Evolutionary conservation across 1,284 basidiomycete species (phyloP), one percentile per base, ranked within the genome.

Genomic region (Tilletia walkeri): DNA sequence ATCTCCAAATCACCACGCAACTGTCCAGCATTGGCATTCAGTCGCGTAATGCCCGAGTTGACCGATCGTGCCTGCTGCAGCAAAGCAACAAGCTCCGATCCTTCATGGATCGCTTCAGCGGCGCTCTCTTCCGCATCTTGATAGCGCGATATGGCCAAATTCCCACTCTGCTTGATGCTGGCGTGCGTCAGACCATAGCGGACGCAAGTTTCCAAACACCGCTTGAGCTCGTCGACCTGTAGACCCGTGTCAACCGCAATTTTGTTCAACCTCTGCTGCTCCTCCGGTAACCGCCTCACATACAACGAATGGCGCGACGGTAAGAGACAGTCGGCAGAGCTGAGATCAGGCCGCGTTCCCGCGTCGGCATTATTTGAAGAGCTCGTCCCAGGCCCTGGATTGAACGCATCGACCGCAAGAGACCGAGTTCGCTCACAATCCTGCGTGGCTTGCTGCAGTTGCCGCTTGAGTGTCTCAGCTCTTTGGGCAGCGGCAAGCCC

Each of bases 281-380:
- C 59, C 12, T 63, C 38, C 16, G 59, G 59, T 36, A 63, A 41
- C 18, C 59, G 30, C 36, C 59, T 34, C 36, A 38, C 38, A 38
- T 63, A 63, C 7, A 63, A 14, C 7, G 59, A 63, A n/a, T 63
- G 59, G 16, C 59, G 59, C 9, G 59, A 38, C n/a, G 59, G 59
- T 4, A 39, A 18, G 6, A 63, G 59, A 20, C 59, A 63, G 38
- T 41, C 59, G 30, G 36, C 36, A 1, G 59, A 38, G 34, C 59
- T 63, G 34, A 63, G 59, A 39, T 63, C 59, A 10, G 59, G 59
- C 6, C 59, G 59, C 3, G 59, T 39, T 18, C 59, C 38, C 7
- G 38, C 34, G 38, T 63, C 59, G 0, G 38, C 59, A 18, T n/a
- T 41, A 18, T 18, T 18, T 3, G 59, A 63, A 12, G 59, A 14